Evolutionary conservation across 2,329 filamentous ascomycete genomes (phyloP).

Genomic region (Zymoseptoria crescenta): DNA sequence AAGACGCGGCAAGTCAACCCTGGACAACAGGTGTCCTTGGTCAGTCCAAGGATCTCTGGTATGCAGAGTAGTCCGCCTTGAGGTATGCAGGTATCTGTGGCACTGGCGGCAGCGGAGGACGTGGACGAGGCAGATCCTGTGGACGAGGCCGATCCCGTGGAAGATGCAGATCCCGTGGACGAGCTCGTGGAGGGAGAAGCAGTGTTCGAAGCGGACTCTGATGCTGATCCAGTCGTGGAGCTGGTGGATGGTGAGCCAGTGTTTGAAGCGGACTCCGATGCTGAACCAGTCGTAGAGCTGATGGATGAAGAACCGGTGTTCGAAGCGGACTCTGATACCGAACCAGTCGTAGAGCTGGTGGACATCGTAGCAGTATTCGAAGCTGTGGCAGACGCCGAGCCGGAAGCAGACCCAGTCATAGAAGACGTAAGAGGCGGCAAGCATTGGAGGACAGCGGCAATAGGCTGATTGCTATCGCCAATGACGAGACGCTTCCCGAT

Average conservation of each 20-base stretch:
- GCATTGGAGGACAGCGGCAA: background rate
- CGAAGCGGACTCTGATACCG: background rate
- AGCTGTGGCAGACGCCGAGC: background rate
- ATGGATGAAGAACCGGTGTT: background rate
- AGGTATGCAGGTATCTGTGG: background rate
- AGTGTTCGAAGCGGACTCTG: too few species aligned
- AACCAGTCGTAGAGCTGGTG: background rate
- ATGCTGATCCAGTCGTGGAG: background rate
- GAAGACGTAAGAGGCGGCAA: background rate
- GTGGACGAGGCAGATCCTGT: background rate
- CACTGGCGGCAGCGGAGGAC: too few species aligned
- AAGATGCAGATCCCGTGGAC: background rate
- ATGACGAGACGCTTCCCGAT: background rate
- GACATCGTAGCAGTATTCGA: background rate
- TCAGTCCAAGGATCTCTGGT: background rate
- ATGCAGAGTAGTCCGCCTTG: background rate
- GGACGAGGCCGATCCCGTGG: background rate
- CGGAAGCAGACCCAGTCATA: background rate
- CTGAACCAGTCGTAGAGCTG: background rate
- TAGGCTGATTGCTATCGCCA: background rate
- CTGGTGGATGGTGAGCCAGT: too few species aligned
- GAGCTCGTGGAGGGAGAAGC: background rate
- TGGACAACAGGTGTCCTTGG: background rate
- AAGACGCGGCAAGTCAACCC: background rate
- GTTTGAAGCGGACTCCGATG: too few species aligned